phyloP scores from a whole-genome alignment of 805 yeast species.

The Candida alai region DNA sequence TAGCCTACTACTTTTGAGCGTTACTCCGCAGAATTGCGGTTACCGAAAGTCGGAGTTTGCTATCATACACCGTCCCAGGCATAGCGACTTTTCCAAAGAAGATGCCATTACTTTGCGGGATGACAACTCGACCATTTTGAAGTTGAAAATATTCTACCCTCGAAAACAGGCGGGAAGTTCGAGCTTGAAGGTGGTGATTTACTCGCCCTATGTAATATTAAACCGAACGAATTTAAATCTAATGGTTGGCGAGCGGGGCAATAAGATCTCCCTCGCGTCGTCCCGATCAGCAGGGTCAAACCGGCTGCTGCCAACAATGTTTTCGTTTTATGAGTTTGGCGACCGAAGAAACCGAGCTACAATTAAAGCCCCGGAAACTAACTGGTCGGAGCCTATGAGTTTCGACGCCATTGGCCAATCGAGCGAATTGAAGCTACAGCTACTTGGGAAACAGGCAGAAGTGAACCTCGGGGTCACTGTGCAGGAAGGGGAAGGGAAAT shows the following conservation, averaged over 20 bases:
- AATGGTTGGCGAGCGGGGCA: slow-evolving; percentile 54
- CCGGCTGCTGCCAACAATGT: slow-evolving; percentile 59
- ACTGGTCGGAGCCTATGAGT: slow-evolving; percentile 69
- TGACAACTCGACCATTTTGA: slow-evolving; percentile 64
- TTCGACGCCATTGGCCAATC: slow-evolving; percentile 89
- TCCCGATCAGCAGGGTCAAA: slow-evolving; percentile 23
- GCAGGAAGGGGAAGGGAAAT: slow-evolving; percentile 82
- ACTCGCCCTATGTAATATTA: slow-evolving; percentile 78
- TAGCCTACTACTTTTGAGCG: slow-evolving; percentile 66
- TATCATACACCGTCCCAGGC: slow-evolving; percentile 57
- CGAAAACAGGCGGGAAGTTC: slow-evolving; percentile 48
- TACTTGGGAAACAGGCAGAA: slow-evolving; percentile 52
- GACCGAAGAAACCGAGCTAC: slow-evolving; percentile 65
- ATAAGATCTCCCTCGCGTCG: slow-evolving; percentile 46
- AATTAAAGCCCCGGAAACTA: slow-evolving; percentile 63
- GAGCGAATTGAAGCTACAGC: slow-evolving; percentile 47
- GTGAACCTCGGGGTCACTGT: slow-evolving; percentile 72
- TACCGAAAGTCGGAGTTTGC: slow-evolving; percentile 69
- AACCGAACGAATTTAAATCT: slow-evolving; percentile 75
- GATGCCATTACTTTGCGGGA: slow-evolving; percentile 46
- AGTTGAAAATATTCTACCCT: slow-evolving; percentile 61
- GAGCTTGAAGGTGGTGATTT: slow-evolving; percentile 65
- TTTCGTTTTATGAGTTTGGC: slow-evolving; percentile 66
- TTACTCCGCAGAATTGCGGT: slow-evolving; percentile 59
- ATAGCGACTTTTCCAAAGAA: slow-evolving; percentile 57